Evolutionary conservation across 1,284 basidiomycete genomes (phyloP).

Genomic region (Trichosporon sp.): DNA sequence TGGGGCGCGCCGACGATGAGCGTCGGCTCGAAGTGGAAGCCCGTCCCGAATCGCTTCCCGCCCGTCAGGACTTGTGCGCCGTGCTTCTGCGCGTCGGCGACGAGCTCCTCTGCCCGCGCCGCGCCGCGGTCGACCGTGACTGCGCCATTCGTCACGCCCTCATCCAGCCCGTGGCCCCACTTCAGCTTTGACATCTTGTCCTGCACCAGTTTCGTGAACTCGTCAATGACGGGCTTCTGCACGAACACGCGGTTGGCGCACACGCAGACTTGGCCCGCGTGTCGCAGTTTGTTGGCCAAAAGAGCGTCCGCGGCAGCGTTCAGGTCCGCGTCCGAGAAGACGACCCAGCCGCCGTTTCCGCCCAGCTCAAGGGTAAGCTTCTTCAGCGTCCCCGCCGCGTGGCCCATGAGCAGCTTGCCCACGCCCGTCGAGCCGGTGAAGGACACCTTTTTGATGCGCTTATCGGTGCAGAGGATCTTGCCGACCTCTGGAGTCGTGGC

Average conservation of each 20-base stretch:
- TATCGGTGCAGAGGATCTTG: constrained; percentile 40
- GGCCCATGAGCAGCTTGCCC: constrained; percentile 35
- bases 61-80: constrained; percentile 86
- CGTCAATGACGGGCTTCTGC: constrained; percentile 59
- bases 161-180: constrained; percentile 81
- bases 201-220: constrained; percentile 39
- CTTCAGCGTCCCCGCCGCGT: constrained; percentile 54
- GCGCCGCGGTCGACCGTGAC: constrained; percentile 80
- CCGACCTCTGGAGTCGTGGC: constrained; percentile 48
- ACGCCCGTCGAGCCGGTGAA: constrained; percentile 80
- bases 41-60: constrained; percentile 63
- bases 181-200: constrained; percentile 72
- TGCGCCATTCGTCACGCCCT: constrained; percentile 74
- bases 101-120: constrained; percentile 77
- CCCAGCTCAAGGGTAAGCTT: constrained; percentile 55
- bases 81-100: constrained; percentile 74
- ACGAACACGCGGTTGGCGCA: constrained; percentile 74
- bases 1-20: constrained; percentile 77
- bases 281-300: constrained; percentile 82
- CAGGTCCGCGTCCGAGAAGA: constrained; percentile 55
- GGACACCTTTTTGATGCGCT: constrained; percentile 67
- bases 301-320: constrained; percentile 57
- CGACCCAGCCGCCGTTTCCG: constrained; percentile 52
- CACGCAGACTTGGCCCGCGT: constrained; percentile 75
- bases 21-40: constrained; percentile 77